phyloP scores from a whole-genome alignment of 192 early-diverging fungal genomes.

The Neocallimastix lanati region DNA sequence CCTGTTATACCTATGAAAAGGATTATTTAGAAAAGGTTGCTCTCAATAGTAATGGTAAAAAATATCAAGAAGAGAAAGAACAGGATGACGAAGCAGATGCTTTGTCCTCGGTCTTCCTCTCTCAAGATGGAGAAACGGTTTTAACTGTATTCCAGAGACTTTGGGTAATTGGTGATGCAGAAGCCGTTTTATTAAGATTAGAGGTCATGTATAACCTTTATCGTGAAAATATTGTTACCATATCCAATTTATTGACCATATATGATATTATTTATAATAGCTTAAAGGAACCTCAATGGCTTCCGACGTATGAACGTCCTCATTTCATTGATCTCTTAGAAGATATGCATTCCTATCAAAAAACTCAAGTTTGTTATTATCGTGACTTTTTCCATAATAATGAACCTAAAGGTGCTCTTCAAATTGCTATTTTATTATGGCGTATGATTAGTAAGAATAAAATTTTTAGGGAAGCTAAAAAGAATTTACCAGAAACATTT shows the following conservation, averaged over 20 bases:
- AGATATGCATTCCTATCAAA: constrained; percentile 25
- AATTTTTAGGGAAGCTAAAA: constrained; percentile 19
- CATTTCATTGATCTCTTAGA: constrained; percentile 17
- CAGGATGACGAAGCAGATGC: not conserved
- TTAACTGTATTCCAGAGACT: constrained; percentile 9
- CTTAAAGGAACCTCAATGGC: not conserved
- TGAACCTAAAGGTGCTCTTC: constrained; percentile 19
- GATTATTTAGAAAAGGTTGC: constrained; percentile 7
- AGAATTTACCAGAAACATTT: constrained; percentile 19
- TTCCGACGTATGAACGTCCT: constrained; percentile 8
- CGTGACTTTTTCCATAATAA: constrained; percentile 35
- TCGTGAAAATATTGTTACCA: constrained; percentile 14
- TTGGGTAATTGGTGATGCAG: constrained; percentile 23
- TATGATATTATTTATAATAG: constrained; percentile 10
- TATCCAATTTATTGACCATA: constrained; percentile 9
- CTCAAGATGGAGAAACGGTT: constrained; percentile 16
- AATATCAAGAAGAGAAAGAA: constrained; percentile 2
- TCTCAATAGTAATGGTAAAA: not conserved
- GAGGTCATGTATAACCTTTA: constrained; percentile 19
- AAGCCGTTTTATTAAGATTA: constrained; percentile 16
- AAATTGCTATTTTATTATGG: constrained; percentile 25
- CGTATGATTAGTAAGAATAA: constrained; percentile 28
- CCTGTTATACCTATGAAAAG: constrained; percentile 21
- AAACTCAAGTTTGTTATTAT: constrained; percentile 27
- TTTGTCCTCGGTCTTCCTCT: constrained; percentile 5